Evolutionary conservation across 2,329 filamentous ascomycete species (phyloP).

Genomic region (Trichoderma arundinaceum): DNA sequence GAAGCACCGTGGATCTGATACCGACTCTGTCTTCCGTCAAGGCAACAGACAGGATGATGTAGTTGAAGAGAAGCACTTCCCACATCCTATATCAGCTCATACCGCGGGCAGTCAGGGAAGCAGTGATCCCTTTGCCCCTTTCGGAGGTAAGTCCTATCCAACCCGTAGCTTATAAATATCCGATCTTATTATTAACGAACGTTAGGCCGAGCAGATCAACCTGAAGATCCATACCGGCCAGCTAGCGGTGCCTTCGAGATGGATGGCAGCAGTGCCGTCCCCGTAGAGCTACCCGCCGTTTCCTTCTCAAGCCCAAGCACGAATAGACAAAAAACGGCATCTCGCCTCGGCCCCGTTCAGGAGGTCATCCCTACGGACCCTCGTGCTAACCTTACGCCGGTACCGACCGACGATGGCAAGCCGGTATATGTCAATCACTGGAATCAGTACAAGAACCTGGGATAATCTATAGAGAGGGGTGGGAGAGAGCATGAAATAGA

Average conservation of each 20-base stretch:
- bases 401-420: constrained; percentile 40
- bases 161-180: background rate
- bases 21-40: constrained; percentile 19
- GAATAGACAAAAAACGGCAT: background rate
- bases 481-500: background rate
- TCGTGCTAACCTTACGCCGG: constrained; percentile 45
- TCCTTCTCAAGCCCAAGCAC: constrained; percentile 29
- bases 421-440: constrained; percentile 47
- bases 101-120: constrained; percentile 38
- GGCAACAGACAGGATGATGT: constrained; percentile 33
- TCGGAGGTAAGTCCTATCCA: constrained; percentile 49
- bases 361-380: constrained; percentile 39
- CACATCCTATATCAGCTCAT: constrained; percentile 38
- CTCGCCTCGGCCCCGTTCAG: constrained; percentile 29
- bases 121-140: constrained; percentile 51
- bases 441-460: constrained; percentile 41
- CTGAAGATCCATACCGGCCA: constrained; percentile 39
- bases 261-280: constrained; percentile 44
- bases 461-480: background rate
- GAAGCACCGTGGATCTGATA: constrained; percentile 29
- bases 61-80: constrained; percentile 41
- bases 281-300: constrained; percentile 45
- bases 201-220: constrained; percentile 45
- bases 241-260: constrained; percentile 46
- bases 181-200: background rate